phyloP scores from a whole-genome alignment of 2,329 filamentous ascomycete species.

The Tolypocladium sp. region DNA sequence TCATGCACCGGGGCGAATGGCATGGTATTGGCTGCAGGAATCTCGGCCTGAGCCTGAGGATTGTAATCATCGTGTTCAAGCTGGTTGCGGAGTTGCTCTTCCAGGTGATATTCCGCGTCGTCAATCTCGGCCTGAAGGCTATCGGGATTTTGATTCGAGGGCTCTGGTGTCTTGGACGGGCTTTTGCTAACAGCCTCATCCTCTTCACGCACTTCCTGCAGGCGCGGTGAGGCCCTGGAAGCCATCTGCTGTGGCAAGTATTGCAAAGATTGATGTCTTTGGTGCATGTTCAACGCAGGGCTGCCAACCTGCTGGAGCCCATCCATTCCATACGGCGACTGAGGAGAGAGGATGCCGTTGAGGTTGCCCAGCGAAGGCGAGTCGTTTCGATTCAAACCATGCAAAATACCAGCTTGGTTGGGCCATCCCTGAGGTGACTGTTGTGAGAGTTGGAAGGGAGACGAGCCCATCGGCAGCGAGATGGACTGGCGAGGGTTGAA shows the following conservation, averaged over 20 bases:
- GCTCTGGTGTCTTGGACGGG: constrained; percentile 45
- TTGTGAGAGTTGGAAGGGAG: constrained; percentile 58
- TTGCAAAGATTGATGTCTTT: constrained; percentile 51
- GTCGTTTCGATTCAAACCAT: constrained; percentile 43
- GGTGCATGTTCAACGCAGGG: constrained; percentile 36
- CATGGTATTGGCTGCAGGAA: constrained; percentile 11
- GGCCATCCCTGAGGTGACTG: constrained; percentile 51
- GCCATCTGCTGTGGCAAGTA: constrained; percentile 47
- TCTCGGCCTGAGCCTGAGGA: constrained; percentile 40
- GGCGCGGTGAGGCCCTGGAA: constrained; percentile 46
- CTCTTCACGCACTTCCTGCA: constrained; percentile 67
- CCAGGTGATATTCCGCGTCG: constrained; percentile 76
- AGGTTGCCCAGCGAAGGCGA: constrained; percentile 54
- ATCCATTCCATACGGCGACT: constrained; percentile 52
- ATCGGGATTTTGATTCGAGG: constrained; percentile 41
- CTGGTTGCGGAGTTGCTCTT: constrained; percentile 70
- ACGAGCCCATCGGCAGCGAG: constrained; percentile 52
- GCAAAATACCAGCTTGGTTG: constrained; percentile 46
- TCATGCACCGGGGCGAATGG: constrained; percentile 23
- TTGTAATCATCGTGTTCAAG: constrained; percentile 72
- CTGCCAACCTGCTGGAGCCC: constrained; percentile 31
- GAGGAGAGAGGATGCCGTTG: constrained; percentile 51
- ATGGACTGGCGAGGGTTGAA: constrained; percentile 66
- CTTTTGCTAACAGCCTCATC: constrained; percentile 48
- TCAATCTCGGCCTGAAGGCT: constrained; percentile 81